These are phyloP conservation scores for Ligustrum vulgare DNA, from an alignment of 257 asterid genomes.

Conservation along the genomic window DNA sequence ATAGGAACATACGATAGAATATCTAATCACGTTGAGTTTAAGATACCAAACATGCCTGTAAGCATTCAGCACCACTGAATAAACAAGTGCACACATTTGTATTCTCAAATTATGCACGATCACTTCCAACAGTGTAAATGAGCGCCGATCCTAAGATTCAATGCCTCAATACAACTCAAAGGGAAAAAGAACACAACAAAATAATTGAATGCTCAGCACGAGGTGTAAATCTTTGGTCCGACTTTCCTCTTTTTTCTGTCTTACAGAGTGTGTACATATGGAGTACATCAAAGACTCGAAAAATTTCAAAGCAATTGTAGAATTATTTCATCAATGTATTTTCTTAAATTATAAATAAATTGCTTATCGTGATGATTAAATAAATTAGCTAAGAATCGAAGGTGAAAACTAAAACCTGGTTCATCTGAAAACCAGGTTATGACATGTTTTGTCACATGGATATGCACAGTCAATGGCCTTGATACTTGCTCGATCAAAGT, in stretches of 20 bases:
- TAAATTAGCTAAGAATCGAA: slow-evolving; percentile 16
- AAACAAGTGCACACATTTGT: background rate
- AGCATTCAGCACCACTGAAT: background rate
- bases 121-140: too few species aligned
- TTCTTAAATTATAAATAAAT: slow-evolving; percentile 15
- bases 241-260: background rate
- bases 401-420: background rate
- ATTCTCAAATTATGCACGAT: background rate
- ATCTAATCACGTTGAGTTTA: background rate
- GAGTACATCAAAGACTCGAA: slow-evolving; percentile 14
- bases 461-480: slow-evolving; percentile 56
- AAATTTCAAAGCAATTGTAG: slow-evolving; percentile 7
- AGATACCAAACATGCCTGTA: background rate
- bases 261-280: background rate
- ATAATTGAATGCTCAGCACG: background rate
- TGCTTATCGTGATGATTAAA: slow-evolving; percentile 8
- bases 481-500: slow-evolving; percentile 40
- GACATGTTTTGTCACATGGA: slow-evolving; percentile 58
- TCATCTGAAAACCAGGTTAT: slow-evolving; percentile 43
- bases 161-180: background rate
- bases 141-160: too few species aligned
- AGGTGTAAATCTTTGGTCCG: background rate
- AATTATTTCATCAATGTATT: slow-evolving; percentile 23
- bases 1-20: background rate
- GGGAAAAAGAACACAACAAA: background rate